phyloP scores from a whole-genome alignment of 441 rosid genomes.

The Iberis amara region DNA sequence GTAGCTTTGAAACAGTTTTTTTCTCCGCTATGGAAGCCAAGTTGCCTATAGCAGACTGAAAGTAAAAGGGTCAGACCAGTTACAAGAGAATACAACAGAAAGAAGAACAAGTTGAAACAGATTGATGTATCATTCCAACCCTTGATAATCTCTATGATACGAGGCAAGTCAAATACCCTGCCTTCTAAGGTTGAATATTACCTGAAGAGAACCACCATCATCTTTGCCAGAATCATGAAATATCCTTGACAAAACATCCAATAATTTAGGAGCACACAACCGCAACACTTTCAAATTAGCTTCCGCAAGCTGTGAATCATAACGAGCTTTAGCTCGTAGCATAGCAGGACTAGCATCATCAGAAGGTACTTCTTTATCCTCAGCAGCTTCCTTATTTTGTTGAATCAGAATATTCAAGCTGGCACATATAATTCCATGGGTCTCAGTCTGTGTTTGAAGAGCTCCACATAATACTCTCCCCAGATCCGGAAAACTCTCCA shows the following conservation, averaged over 20 bases:
- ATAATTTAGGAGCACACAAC: constrained; percentile 52
- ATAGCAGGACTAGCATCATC: constrained; percentile 40
- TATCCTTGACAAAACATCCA: constrained; percentile 54
- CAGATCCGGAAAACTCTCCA: constrained; percentile 66
- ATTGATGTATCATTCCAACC: no score
- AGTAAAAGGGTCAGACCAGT: constrained; percentile 4
- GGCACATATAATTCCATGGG: constrained; percentile 69
- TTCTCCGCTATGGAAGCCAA: constrained; percentile 77
- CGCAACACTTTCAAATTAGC: constrained; percentile 55
- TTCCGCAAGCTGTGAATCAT: constrained; percentile 48
- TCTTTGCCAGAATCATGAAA: constrained; percentile 63
- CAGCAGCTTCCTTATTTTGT: constrained; percentile 56
- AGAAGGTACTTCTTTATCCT: constrained; percentile 35
- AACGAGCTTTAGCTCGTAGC: constrained; percentile 48
- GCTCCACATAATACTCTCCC: constrained; percentile 42
- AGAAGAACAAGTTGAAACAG: constrained; percentile 6
- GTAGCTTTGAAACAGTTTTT: constrained; percentile 46
- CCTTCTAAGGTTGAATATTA: constrained; percentile 22
- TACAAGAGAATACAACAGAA: constrained; percentile 7
- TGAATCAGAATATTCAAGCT: constrained; percentile 68
- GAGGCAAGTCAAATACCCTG: no score
- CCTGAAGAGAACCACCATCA: constrained; percentile 93
- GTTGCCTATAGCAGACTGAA: constrained; percentile 69
- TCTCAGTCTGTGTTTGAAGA: constrained; percentile 53
- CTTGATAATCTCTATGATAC: no score